phyloP scores from a whole-genome alignment of 169 alveolate genomes.

The Babesia bovis region DNA sequence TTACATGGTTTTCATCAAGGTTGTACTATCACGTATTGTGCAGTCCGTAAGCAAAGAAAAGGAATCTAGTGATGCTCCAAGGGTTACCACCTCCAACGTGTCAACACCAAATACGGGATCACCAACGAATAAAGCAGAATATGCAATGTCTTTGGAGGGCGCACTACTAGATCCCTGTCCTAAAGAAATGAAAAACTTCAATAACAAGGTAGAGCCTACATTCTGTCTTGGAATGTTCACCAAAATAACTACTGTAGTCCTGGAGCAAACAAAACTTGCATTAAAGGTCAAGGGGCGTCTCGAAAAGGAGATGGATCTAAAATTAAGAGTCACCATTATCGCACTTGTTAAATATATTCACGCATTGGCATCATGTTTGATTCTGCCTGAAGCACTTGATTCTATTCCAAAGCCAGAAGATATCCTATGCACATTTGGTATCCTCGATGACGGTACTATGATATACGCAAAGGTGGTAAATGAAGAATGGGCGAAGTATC shows the following conservation, averaged over 20 bases:
- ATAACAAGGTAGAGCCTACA: conserved; percentile 21
- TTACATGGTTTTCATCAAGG: conserved; percentile 31
- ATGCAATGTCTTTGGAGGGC: conserved; percentile 9
- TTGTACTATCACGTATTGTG: conserved; percentile 14
- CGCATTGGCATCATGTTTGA: not conserved
- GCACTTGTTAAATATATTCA: conserved; percentile 17
- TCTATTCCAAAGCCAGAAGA: conserved; percentile 34
- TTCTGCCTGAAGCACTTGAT: conserved; percentile 15
- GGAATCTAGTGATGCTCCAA: not conserved
- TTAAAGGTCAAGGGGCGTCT: not conserved
- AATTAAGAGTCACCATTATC: conserved; percentile 8
- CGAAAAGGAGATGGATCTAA: not conserved
- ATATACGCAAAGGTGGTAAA: not conserved
- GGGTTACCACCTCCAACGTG: not conserved
- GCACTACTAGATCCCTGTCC: conserved; percentile 54
- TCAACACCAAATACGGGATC: not conserved
- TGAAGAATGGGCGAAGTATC: not conserved
- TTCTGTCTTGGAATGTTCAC: conserved; percentile 61
- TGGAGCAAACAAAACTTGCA: conserved; percentile 11
- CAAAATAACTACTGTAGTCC: conserved; percentile 7
- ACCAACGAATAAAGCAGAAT: not conserved
- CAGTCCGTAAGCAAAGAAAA: conserved; percentile 19
- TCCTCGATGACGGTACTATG: not conserved
- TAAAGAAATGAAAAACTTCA: conserved; percentile 31
- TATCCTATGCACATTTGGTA: conserved; percentile 18